Conservation (phyloP, 1,284 basidiomycete genomes). For the Chiua sp. region DNA sequence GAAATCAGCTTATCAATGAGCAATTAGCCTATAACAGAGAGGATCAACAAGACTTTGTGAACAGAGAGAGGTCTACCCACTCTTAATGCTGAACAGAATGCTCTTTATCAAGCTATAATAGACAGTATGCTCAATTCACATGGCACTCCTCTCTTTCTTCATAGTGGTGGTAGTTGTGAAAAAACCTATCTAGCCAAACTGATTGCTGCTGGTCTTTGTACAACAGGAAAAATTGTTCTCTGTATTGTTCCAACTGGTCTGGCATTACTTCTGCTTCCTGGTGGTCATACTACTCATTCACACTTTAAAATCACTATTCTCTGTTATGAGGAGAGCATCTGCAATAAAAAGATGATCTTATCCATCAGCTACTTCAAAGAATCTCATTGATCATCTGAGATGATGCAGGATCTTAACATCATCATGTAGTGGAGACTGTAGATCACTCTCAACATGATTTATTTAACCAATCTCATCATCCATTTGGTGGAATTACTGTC, state of each 20-base stretch:
- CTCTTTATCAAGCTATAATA: too few species aligned
- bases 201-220: conserved; percentile 37
- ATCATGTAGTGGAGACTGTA: conserved; percentile 38
- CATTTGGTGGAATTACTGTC: conserved; percentile 42
- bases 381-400: conserved; percentile 38
- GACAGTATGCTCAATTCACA: too few species aligned
- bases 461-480: conserved; percentile 14
- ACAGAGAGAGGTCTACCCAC: too few species aligned
- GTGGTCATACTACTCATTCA: conserved; percentile 18
- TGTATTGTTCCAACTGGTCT: conserved; percentile 34
- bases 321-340: conserved; percentile 31
- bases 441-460: conserved; percentile 39
- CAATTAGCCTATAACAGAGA: too few species aligned
- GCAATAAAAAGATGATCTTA: too few species aligned
- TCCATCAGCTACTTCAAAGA: conserved; percentile 39
- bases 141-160: conserved; percentile 43
- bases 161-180: conserved; percentile 52
- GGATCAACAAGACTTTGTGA: too few species aligned
- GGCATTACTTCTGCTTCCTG: conserved; percentile 15
- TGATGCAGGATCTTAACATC: conserved; percentile 43
- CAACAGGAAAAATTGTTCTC: conserved; percentile 43
- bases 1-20: too few species aligned
- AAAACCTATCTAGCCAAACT: conserved; percentile 56
- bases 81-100: too few species aligned
- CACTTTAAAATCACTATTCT: conserved; percentile 25